A percentile compares a stretch with the other conserved stretches of the same genome.
These are phyloP conservation scores for Alternaria rosae DNA, from an alignment of 2,329 filamentous ascomycete species.

Conservation along the genomic window DNA sequence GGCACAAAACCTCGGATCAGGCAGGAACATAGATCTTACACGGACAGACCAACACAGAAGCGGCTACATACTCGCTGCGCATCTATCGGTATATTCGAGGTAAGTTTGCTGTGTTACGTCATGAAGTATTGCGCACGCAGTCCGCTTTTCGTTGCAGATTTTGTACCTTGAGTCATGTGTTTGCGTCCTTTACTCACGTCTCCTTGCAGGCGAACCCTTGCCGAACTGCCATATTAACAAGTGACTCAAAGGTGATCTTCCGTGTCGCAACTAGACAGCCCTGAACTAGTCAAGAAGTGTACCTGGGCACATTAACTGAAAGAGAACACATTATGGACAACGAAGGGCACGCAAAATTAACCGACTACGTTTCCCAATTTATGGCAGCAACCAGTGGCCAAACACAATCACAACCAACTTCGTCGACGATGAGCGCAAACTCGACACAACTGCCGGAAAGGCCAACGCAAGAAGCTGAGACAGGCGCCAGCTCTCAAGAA, in stretches of 20 bases:
- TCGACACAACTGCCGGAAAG: conserved; percentile 7
- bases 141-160: conserved; percentile 12
- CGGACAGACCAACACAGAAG: neutral
- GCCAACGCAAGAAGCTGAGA: conserved; percentile 6
- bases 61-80: neutral
- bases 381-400: conserved; percentile 8
- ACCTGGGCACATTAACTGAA: neutral
- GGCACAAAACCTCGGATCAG: neutral
- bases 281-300: neutral
- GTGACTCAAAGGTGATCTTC: conserved; percentile 21
- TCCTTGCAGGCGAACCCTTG: conserved; percentile 28
- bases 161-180: conserved; percentile 32
- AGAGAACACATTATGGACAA: conserved; percentile 12
- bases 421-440: neutral
- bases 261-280: neutral
- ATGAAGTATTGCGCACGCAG: neutral
- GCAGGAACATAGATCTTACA: neutral
- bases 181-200: conserved; percentile 25
- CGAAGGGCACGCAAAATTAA: conserved; percentile 19
- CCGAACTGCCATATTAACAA: conserved; percentile 28
- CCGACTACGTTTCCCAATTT: conserved; percentile 21
- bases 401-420: conserved; percentile 1
- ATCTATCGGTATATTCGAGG: neutral
- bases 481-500: conserved; percentile 18
- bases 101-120: conserved; percentile 4